Conservation (phyloP, 352 stramenopile genomes). For the Globisporangium mamillatum region DNA sequence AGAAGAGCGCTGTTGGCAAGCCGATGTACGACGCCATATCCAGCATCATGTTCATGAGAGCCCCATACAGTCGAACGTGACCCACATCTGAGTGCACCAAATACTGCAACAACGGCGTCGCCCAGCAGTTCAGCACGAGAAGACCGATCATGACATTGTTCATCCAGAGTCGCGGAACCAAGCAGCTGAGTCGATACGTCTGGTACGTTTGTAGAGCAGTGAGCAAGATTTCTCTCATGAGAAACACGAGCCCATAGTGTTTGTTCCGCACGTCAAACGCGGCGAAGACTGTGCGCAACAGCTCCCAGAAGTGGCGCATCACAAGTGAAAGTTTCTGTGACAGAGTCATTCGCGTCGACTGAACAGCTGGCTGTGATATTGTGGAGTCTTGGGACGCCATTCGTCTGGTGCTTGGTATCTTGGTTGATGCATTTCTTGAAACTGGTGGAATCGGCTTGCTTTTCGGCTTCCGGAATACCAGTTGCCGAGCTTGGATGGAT, state of each 20-base stretch:
- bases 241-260: not conserved
- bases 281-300: not conserved
- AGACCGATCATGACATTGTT: conserved; percentile 19
- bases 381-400: not conserved
- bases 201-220: conserved; percentile 2
- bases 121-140: conserved; percentile 24
- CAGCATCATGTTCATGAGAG: not conserved
- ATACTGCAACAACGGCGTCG: conserved; percentile 19
- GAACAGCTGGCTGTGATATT: not conserved
- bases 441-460: not conserved
- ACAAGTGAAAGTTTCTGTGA: not conserved
- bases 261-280: not conserved
- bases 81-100: not conserved
- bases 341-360: not conserved
- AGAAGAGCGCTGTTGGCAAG: conserved; percentile 19
- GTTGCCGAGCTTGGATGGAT: not conserved
- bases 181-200: conserved; percentile 17
- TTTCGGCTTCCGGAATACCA: conserved; percentile 6
- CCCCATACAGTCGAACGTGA: not conserved
- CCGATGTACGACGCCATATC: conserved; percentile 18
- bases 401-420: not conserved
- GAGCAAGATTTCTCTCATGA: not conserved
- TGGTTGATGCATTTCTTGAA: not conserved
- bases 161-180: conserved; percentile 22
- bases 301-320: not conserved